phyloP scores from a whole-genome alignment of 768 basidiomycete species.

The Boletales sp. region DNA sequence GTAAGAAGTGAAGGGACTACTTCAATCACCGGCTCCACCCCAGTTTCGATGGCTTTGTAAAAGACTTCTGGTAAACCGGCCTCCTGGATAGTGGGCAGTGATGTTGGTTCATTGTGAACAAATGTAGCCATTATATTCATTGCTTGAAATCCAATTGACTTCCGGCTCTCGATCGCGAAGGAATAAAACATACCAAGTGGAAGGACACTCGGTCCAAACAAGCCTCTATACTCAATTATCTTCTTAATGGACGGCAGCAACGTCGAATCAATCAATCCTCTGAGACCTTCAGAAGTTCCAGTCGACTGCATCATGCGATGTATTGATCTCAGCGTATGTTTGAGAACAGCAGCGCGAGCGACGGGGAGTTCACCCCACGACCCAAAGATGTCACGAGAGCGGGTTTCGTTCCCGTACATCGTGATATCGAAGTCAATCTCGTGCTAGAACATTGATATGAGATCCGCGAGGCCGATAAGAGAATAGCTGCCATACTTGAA shows the following conservation, averaged over 20 bases:
- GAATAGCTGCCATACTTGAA: constrained; percentile 57
- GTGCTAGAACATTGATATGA: constrained; percentile 38
- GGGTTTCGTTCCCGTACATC: constrained; percentile 45
- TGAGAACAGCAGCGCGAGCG: constrained; percentile 75
- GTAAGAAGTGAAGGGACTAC: constrained; percentile 35
- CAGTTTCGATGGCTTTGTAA: constrained; percentile 79
- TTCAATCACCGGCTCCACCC: constrained; percentile 85
- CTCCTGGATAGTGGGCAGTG: constrained; percentile 90
- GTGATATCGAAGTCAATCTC: constrained; percentile 67
- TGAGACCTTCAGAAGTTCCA: constrained; percentile 89
- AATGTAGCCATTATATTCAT: constrained; percentile 96
- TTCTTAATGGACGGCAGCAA: constrained; percentile 82
- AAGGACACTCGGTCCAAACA: constrained; percentile 86
- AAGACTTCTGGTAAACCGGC: constrained; percentile 84
- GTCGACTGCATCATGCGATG: constrained; percentile 98
- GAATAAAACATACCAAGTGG: constrained; percentile 61
- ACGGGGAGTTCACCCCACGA: constrained; percentile 66
- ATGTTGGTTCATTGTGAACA: constrained; percentile 98
- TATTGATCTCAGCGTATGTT: constrained; percentile 86
- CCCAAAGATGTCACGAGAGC: constrained; percentile 44
- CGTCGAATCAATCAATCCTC: constrained; percentile 90
- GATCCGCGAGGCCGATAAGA: background rate
- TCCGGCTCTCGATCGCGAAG: background rate
- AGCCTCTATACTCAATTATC: constrained; percentile 75
- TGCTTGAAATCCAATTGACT: constrained; percentile 36